phyloP scores from a whole-genome alignment of 176 grass and related monocot genomes.

The Musa beccarii region DNA sequence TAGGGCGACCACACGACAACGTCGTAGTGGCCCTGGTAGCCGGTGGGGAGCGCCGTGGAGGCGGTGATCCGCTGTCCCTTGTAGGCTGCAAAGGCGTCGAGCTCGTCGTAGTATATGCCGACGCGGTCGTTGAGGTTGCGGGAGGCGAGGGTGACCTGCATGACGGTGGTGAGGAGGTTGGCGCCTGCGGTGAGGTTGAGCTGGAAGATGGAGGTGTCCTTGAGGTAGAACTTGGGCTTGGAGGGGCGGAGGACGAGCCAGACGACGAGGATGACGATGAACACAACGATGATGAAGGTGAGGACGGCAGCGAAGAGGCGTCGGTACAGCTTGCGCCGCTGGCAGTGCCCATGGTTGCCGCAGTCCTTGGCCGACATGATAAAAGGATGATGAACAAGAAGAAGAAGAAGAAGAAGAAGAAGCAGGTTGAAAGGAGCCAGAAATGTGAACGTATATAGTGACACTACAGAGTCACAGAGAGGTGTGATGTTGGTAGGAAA shows the following conservation, averaged over 20 bases:
- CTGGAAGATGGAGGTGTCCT: conserved; percentile 6
- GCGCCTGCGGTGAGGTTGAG: not conserved
- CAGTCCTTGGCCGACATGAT: conserved; percentile 9
- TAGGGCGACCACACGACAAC: not conserved
- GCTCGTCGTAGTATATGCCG: not conserved
- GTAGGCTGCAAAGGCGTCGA: not conserved
- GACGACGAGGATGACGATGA: not conserved
- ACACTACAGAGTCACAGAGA: too few relatives aligned
- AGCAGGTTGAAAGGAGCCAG: too few relatives aligned
- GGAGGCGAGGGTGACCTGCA: conserved; percentile 2
- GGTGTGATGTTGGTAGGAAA: too few relatives aligned
- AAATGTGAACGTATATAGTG: too few relatives aligned
- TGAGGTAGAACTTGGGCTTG: not conserved
- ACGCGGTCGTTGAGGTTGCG: conserved; percentile 5
- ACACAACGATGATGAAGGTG: not conserved
- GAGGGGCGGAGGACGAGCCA: conserved; percentile 11
- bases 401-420: not conserved
- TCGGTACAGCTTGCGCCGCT: not conserved
- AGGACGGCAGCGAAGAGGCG: not conserved
- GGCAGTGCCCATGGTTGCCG: not conserved
- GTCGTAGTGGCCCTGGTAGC: not conserved
- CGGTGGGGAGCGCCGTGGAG: not conserved
- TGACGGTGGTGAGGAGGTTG: conserved; percentile 1
- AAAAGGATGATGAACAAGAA: not conserved
- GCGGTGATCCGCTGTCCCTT: conserved; percentile 2